Evolutionary conservation across 2,329 filamentous ascomycete genomes (phyloP).

Genomic region (Sporothrix sp.): DNA sequence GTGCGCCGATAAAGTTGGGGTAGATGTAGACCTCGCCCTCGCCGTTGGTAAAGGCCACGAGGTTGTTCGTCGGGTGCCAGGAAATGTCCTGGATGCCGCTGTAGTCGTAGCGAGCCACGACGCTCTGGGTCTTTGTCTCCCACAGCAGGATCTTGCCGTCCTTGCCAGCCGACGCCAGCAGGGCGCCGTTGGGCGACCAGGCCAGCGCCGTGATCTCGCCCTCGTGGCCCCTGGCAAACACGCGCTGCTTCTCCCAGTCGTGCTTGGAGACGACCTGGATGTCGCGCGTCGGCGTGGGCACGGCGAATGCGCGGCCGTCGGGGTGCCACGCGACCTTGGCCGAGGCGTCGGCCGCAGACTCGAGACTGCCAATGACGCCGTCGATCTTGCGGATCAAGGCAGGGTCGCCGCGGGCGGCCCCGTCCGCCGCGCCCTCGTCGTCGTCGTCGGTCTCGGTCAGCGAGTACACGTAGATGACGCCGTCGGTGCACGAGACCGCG

Average conservation of each 20-base stretch:
- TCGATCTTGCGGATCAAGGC: constrained; percentile 76
- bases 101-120: constrained; percentile 70
- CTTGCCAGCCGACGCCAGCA: constrained; percentile 63
- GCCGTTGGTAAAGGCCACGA: constrained; percentile 82
- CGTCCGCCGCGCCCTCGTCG: not conserved
- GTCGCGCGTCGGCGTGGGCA: constrained; percentile 70
- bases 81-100: constrained; percentile 73
- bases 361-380: constrained; percentile 69
- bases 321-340: constrained; percentile 82
- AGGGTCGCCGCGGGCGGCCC: constrained; percentile 32
- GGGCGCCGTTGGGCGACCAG: constrained; percentile 91
- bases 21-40: constrained; percentile 92
- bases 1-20: constrained; percentile 54
- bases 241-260: constrained; percentile 80
- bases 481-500: constrained; percentile 78
- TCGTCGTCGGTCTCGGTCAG: constrained; percentile 54
- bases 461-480: constrained; percentile 83
- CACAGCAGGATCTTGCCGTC: constrained; percentile 68
- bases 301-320: constrained; percentile 82
- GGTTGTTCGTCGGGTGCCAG: constrained; percentile 87
- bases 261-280: constrained; percentile 79
- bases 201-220: constrained; percentile 77
- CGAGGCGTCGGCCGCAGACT: constrained; percentile 66
- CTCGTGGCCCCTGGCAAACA: constrained; percentile 69
- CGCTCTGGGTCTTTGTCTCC: constrained; percentile 79